These are phyloP conservation scores for Liriodendron chinense DNA, from an alignment of 164 flowering plant species.

Conservation along the genomic window DNA sequence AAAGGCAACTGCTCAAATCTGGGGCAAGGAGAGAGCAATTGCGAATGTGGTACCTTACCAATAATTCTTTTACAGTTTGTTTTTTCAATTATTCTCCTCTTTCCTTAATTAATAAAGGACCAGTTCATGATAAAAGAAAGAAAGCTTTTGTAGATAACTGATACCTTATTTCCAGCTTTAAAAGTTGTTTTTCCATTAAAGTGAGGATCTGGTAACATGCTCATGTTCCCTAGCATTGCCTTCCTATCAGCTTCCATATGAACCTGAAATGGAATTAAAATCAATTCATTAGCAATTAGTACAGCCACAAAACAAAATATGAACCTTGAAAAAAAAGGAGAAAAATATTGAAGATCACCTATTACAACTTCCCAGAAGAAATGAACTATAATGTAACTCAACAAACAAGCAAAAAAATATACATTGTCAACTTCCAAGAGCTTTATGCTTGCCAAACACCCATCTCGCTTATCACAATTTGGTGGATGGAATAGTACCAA, in stretches of 20 bases:
- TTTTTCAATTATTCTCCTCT: too few species aligned
- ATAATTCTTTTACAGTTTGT: too few species aligned
- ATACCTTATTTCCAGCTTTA: slow-evolving; percentile 87
- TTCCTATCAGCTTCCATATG: slow-evolving; percentile 95
- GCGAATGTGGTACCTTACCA: not conserved
- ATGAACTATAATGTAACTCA: not conserved
- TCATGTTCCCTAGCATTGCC: slow-evolving; percentile 56
- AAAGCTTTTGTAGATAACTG: not conserved
- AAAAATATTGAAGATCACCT: not conserved
- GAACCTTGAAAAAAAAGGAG: not conserved
- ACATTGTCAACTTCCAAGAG: not conserved
- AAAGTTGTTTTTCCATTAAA: slow-evolving; percentile 65
- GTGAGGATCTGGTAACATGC: slow-evolving; percentile 33
- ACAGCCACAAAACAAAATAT: not conserved
- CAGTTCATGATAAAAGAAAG: not conserved
- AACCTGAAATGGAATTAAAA: slow-evolving; percentile 42
- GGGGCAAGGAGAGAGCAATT: not conserved
- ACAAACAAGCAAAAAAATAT: not conserved
- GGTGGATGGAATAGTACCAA: not conserved
- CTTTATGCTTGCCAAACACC: not conserved
- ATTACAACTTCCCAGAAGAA: not conserved
- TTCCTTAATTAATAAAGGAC: not conserved
- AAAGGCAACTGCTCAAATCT: not conserved
- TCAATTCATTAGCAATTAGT: not conserved
- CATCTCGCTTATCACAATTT: not conserved